Conservation (phyloP, 805 yeast genomes). For the Yamadazyma sp. region DNA sequence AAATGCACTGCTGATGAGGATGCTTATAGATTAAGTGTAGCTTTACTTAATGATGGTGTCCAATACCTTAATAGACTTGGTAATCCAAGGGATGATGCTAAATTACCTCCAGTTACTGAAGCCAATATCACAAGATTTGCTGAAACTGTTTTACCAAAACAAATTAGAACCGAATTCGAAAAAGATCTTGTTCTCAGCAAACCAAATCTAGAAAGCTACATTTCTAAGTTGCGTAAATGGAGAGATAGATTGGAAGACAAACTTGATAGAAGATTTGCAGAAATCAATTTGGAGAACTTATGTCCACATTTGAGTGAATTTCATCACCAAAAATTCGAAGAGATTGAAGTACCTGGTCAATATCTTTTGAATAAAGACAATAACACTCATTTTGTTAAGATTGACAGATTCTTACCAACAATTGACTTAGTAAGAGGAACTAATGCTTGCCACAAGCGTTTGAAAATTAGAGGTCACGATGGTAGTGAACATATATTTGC, state of each 20-base stretch:
- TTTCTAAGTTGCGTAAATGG: constrained; percentile 84
- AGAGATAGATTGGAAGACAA: constrained; percentile 88
- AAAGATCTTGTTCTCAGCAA: constrained; percentile 82
- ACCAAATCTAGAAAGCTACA: constrained; percentile 86
- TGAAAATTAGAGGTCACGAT: constrained; percentile 89
- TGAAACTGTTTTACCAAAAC: constrained; percentile 86
- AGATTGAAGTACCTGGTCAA: constrained; percentile 96
- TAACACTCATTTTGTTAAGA: constrained; percentile 86
- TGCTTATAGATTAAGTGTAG: constrained; percentile 89
- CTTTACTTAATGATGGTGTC: constrained; percentile 88
- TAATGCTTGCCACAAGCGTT: constrained; percentile 83
- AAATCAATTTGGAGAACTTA: constrained; percentile 79
- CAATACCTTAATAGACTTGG: constrained; percentile 84
- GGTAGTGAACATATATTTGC: constrained; percentile 91
- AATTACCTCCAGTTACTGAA: constrained; percentile 87
- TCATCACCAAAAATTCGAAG: constrained; percentile 98
- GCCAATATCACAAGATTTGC: constrained; percentile 86
- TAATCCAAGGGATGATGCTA: constrained; percentile 83
- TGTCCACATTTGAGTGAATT: constrained; percentile 96
- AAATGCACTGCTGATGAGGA: constrained; percentile 95
- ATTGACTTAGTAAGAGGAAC: constrained; percentile 87
- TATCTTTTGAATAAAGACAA: constrained; percentile 84
- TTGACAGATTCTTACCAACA: constrained; percentile 87
- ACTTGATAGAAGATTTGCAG: constrained; percentile 77
- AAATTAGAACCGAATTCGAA: constrained; percentile 85